Evolutionary conservation across 73 alveolate genomes (phyloP), one percentile per base, ranked within the genome.

Genomic region (Paramecium pentaurelia): DNA sequence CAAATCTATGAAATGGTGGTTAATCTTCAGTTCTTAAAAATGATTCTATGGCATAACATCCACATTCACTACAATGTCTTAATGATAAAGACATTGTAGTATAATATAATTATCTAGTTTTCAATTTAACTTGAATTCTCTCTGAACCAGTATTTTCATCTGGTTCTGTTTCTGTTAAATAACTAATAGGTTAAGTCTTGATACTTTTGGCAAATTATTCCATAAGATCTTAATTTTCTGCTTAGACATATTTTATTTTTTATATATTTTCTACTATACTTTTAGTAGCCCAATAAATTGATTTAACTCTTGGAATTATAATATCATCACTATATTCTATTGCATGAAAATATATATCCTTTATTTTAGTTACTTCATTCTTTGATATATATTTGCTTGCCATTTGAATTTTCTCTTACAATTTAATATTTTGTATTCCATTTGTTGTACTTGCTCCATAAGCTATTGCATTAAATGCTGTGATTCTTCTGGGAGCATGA

Each of bases 11-110:
- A 73, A 73, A 80, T 11, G 71, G 75, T 10, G 44, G 75, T 34
- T 40, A 27, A 80, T 80, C 91, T 49, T 80, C 91, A 2, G 64
- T 80, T 8, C 22, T 32, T 16, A 80, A 32, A 47, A 80, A 80
- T 0, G 77, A 32, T 36, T 80, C 91, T n/a, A 80, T 49, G 8
- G 75, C 91, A 80, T 80, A 80, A 80, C 91, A 80, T 20, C 49
- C 73, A 80, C 91, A 80, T 0, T 25, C 58, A 27, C 38, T 9
- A 28, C 91, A 80, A 45, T 80, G 58, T 80, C 58, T 80, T 8
- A 80, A 42, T 14, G 28, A 18, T n/a, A 73, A 36, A 6, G 87
- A 45, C 58, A 22, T 80, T 4, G 47, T 49, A 9, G 91, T 80
- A 12, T 80, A 49, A 80, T 44, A 42, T 20, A 80, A 36, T 22